Conservation (phyloP, 768 basidiomycete species). For the Tricholoma matsutake region DNA sequence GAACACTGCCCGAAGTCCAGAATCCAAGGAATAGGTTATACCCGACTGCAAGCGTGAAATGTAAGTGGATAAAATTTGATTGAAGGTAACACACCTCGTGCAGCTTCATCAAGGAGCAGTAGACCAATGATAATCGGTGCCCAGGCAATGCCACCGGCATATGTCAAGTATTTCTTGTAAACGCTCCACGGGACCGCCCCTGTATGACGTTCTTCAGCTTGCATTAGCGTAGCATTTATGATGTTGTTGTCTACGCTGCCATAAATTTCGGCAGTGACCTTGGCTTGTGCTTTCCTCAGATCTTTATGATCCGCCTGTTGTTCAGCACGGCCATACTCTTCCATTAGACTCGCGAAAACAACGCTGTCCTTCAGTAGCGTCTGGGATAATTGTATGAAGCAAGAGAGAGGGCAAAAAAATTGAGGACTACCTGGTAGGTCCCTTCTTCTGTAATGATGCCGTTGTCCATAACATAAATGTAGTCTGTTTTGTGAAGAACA, state of each 20-base stretch:
- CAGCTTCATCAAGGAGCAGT: background rate
- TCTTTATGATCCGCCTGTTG: slow-evolving; percentile 29
- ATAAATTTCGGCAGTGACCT: background rate
- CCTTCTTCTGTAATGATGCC: slow-evolving; percentile 62
- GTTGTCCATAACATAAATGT: slow-evolving; percentile 61
- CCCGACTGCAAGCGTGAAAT: slow-evolving; percentile 18
- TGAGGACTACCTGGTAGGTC: slow-evolving; percentile 39
- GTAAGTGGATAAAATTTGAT: background rate
- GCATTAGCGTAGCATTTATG: slow-evolving; percentile 37
- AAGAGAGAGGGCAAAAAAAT: background rate
- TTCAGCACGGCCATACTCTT: slow-evolving; percentile 50
- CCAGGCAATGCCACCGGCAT: background rate
- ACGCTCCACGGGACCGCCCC: slow-evolving; percentile 50
- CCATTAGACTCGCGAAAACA: slow-evolving; percentile 49
- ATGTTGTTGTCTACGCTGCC: slow-evolving; percentile 22
- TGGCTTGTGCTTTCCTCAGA: slow-evolving; percentile 9
- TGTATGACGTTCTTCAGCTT: slow-evolving; percentile 53
- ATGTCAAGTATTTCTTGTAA: slow-evolving; percentile 40
- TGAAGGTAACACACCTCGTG: background rate
- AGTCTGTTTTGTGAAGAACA: slow-evolving; percentile 54
- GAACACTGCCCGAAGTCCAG: slow-evolving; percentile 58
- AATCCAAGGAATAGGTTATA: slow-evolving; percentile 70
- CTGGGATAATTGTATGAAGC: slow-evolving; percentile 21
- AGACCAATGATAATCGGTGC: background rate
- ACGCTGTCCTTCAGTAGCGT: slow-evolving; percentile 41